Evolutionary conservation across 2,329 filamentous ascomycete species (phyloP).

Genomic region (Albifimbria verrucaria): DNA sequence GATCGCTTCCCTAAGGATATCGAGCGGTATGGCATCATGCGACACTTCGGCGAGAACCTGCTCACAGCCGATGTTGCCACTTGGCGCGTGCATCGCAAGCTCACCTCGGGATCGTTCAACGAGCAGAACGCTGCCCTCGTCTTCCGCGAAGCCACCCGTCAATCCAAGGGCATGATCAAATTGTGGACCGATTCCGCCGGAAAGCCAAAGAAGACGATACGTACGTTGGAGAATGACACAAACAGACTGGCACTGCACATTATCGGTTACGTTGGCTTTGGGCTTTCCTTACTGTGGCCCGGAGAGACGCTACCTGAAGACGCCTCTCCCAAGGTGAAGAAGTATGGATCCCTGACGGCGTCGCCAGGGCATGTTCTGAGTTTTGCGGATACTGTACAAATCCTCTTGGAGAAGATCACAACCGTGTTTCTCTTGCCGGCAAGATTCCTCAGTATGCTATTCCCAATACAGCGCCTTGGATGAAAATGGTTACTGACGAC

Average conservation of each 20-base stretch:
- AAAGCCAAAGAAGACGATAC: constrained; percentile 39
- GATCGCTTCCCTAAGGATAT: constrained; percentile 61
- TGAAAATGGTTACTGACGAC: constrained; percentile 8
- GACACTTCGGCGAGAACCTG: constrained; percentile 65
- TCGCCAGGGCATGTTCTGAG: constrained; percentile 58
- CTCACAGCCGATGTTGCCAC: constrained; percentile 64
- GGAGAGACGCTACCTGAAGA: constrained; percentile 50
- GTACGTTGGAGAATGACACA: constrained; percentile 58
- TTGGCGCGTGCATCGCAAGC: constrained; percentile 73
- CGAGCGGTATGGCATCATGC: constrained; percentile 31
- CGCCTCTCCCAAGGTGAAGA: constrained; percentile 41
- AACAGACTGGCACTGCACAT: constrained; percentile 59
- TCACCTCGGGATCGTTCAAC: constrained; percentile 69
- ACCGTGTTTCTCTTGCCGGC: constrained; percentile 57
- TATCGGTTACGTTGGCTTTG: constrained; percentile 69
- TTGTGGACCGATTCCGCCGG: constrained; percentile 47
- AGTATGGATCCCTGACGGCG: constrained; percentile 44
- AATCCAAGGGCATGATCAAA: constrained; percentile 59
- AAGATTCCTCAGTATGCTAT: constrained; percentile 48
- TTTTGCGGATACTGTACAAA: constrained; percentile 61
- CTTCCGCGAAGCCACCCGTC: constrained; percentile 58
- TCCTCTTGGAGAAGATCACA: constrained; percentile 61
- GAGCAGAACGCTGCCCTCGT: constrained; percentile 71
- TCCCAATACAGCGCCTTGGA: background rate
- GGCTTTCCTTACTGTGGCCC: constrained; percentile 58